A percentile compares a stretch with the other conserved stretches of the same genome.
phyloP scores from a whole-genome alignment of 208 protist genomes.

The Acanthamoeba healyi region DNA sequence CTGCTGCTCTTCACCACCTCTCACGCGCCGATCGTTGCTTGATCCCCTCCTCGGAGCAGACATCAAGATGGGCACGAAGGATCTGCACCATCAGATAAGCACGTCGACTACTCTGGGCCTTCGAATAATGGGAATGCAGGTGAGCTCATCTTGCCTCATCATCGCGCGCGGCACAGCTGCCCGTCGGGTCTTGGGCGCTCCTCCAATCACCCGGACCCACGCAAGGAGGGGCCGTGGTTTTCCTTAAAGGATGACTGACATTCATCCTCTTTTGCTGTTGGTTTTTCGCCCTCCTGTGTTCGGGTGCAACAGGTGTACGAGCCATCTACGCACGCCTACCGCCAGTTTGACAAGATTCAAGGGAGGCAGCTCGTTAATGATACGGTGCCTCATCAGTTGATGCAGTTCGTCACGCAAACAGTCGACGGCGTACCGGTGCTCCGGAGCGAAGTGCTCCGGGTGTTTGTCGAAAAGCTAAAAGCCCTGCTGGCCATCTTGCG shows the following conservation, averaged over 20 bases:
- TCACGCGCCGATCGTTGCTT: background rate
- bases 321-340: background rate
- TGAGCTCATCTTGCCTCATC: too few relatives aligned
- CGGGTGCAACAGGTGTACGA: conserved; percentile 72
- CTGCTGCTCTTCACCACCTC: background rate
- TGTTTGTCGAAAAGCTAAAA: conserved; percentile 68
- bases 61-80: conserved; percentile 70
- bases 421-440: conserved; percentile 1
- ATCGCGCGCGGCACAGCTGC: too few relatives aligned
- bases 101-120: conserved; percentile 61
- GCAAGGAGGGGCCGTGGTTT: too few relatives aligned
- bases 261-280: too few relatives aligned
- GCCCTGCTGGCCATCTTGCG: background rate
- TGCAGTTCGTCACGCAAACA: conserved; percentile 56
- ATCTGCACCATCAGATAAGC: conserved; percentile 64
- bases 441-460: background rate
- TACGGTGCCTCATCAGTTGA: conserved; percentile 22
- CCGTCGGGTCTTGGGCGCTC: background rate
- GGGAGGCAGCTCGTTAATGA: conserved; percentile 47
- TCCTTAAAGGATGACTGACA: too few relatives aligned
- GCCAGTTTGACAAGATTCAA: conserved; percentile 71
- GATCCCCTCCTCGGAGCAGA: background rate
- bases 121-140: conserved; percentile 74
- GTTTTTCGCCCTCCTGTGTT: too few relatives aligned
- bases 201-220: too few relatives aligned